Evolutionary conservation across 148 eudicot species (phyloP), one percentile per base, ranked within the genome.

Genomic region (Polygonum aviculare): DNA sequence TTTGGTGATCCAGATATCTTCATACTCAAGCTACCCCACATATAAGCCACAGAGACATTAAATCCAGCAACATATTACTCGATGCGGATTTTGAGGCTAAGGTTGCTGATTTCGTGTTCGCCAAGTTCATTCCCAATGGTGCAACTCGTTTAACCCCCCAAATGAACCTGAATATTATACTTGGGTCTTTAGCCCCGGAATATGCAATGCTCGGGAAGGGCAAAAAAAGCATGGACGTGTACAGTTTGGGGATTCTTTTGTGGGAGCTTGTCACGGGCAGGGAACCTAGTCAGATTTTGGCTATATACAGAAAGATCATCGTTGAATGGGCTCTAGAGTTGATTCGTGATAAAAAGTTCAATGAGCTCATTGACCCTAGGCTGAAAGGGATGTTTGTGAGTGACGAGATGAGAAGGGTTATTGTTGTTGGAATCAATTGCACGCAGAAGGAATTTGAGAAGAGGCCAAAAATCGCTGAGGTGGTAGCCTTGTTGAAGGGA

Each of bases 11-110:
- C 70, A 94, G 98, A 76, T 92, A 94, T 79, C 90, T 94, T 76
- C 98, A 94, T 80, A 88, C 86, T 75, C 84, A 90, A 78, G 93
- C 90, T 26, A 89, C 94, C 60, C 98, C 97, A 33, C 98, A 94
- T 85, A 87, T 94, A 59, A 94, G 92, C 83, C 98, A 94, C 83
- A 55, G 98, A 80, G 98, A 92, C 84, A 74, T 94, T 51, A 94
- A 94, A 85, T 94, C 96, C 1, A 94, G 98, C 83, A 94, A 94
- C 69, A 88, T 94, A 38, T 73, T 94, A 76, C 90, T 94, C 12
- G 97, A 93, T 52, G 79, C 87, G 1, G 90, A 93, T 72, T 90
- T 90, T 72, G 79, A 86, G 76, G 91, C 98, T 26, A 84, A 79
- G 71, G 96, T 93, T 73, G 93, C 98, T 40, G 98, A 93, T 84